phyloP scores from a whole-genome alignment of 768 basidiomycete genomes.

The Obba rivulosa region DNA sequence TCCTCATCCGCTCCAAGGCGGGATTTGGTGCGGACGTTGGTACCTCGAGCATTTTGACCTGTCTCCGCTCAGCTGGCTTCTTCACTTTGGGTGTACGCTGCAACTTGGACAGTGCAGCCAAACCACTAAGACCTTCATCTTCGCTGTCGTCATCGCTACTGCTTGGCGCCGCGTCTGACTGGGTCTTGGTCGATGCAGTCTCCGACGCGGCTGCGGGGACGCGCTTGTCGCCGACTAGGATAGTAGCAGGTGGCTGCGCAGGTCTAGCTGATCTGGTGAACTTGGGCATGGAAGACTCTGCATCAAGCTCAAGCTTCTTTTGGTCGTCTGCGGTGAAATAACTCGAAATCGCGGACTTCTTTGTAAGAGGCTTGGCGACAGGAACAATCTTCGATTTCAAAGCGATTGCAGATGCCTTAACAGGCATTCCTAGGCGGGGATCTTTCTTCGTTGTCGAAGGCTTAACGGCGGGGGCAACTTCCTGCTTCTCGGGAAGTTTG shows the following conservation, averaged over 20 bases:
- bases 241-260: neutral
- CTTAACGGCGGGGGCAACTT: neutral
- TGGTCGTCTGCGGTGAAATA: constrained; percentile 26
- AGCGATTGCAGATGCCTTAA: constrained; percentile 3
- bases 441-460: constrained; percentile 8
- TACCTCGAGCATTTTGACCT: constrained; percentile 58
- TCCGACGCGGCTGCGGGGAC: neutral
- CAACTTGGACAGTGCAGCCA: constrained; percentile 52
- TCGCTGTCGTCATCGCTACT: constrained; percentile 42
- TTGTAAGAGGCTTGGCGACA: neutral
- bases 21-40: constrained; percentile 38
- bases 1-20: constrained; percentile 44
- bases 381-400: neutral
- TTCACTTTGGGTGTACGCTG: constrained; percentile 57
- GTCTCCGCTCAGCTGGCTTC: constrained; percentile 53
- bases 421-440: neutral
- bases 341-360: constrained; percentile 10
- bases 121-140: constrained; percentile 31
- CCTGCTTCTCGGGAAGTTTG: constrained; percentile 16
- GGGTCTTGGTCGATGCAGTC: constrained; percentile 2
- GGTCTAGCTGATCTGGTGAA: constrained; percentile 21
- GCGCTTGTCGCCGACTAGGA: neutral
- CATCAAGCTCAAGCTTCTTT: constrained; percentile 28
- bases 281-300: constrained; percentile 33
- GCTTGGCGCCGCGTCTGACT: constrained; percentile 33